Base-by-base conservation (phyloP, 495 filamentous ascomycete species). In the Chaetomidium leptoderma region DNA sequence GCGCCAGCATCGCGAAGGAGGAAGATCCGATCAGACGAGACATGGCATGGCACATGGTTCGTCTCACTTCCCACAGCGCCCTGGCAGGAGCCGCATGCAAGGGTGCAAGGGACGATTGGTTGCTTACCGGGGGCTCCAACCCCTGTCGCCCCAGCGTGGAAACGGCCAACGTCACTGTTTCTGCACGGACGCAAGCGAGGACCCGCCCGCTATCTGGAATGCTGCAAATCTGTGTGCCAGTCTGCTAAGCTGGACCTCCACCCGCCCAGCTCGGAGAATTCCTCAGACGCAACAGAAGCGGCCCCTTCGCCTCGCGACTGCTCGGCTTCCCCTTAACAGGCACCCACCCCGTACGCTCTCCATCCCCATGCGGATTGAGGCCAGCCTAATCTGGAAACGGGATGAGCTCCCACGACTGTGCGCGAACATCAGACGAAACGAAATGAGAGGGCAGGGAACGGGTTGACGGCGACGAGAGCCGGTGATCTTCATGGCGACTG, bases 41-140 rank as follows among this genome's bases (percentile, higher is more conserved):
- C 55, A 53, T 71, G 69, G 57, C 55, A 53, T 71, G 69, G 65
- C 63, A 71, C 69, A 59, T 51, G 51, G 61, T 35, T 37, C 48
- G 69, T 71, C 65, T 68, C 67, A 66, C 13, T 14, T 59, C 36
- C 14, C 17, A 32, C 11, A 27, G 29, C 32, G 59, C 30, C 29
- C 39, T 55, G 61, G 60, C 44, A 50, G 48, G 69, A 71, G 66
- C 66, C 69, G 66, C 66, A 68, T 32, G 47, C n/a, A 36, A 16
- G 39, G 33, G 45, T 45, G 47, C 10, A 9, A 32, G 16, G n/a
- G n/a, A n/a, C n/a, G n/a, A n/a, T n/a, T n/a, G n/a, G n/a, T n/a
- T n/a, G n/a, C n/a, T n/a, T 21, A 1, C 40, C 30, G 30, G 46
- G 46, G 17, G 21, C 27, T 16, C 16, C 23, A 0, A 6, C 32